A percentile compares a stretch with the other conserved stretches of the same genome.
Conservation (phyloP, 176 grass and related monocot species). For the Zea mays region DNA sequence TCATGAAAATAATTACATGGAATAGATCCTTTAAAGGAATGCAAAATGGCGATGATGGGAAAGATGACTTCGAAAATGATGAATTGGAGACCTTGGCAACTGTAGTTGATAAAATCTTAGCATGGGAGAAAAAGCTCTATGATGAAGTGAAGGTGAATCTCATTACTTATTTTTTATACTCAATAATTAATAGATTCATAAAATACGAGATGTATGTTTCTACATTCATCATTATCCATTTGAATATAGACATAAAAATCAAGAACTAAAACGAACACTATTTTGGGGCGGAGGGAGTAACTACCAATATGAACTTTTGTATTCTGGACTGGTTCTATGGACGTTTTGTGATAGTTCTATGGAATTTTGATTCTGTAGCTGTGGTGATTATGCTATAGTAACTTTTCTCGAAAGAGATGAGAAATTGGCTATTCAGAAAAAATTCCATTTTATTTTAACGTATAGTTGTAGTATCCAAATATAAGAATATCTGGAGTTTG, state of each 20-base stretch:
- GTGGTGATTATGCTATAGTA: neutral
- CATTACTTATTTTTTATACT: constrained; percentile 8
- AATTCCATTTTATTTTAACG: neutral
- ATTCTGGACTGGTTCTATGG: constrained; percentile 1
- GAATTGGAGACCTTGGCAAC: constrained; percentile 88
- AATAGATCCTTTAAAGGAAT: constrained; percentile 91
- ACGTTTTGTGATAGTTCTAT: constrained; percentile 1
- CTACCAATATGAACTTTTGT: neutral
- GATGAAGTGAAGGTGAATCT: constrained; percentile 94
- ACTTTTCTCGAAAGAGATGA: neutral
- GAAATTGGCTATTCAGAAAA: neutral
- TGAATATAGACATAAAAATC: too few relatives aligned
- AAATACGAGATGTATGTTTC: too few relatives aligned
- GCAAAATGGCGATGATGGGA: constrained; percentile 76
- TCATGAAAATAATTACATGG: constrained; percentile 99
- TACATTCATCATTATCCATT: too few relatives aligned
- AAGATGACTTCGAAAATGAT: constrained; percentile 91
- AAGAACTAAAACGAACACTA: too few relatives aligned
- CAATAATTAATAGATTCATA: too few relatives aligned
- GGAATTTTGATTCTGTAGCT: neutral
- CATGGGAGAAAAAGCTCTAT: constrained; percentile 98
- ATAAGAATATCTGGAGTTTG: neutral
- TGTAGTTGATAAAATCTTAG: constrained; percentile 92
- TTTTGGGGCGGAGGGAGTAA: too few relatives aligned
- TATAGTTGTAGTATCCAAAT: neutral